A percentile compares a stretch with the other conserved stretches of the same genome.
Conservation (phyloP, 2,329 filamentous ascomycete genomes). For the Fusarium sp. region DNA sequence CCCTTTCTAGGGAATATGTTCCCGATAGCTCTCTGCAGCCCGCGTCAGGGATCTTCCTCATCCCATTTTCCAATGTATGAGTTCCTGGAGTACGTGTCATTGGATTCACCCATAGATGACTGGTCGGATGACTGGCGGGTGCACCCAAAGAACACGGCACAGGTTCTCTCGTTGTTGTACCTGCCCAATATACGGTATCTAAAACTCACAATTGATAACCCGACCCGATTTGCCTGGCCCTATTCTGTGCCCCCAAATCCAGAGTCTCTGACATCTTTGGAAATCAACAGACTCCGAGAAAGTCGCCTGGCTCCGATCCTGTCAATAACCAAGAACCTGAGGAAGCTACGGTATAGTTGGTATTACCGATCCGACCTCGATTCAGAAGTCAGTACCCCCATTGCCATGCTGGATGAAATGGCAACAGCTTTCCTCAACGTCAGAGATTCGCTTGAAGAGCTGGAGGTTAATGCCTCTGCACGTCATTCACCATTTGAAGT, state of each 20-base stretch:
- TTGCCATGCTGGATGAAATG: neutral
- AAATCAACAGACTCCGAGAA: constrained; percentile 23
- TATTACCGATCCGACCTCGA: constrained; percentile 19
- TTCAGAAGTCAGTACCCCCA: neutral
- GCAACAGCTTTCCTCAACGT: neutral
- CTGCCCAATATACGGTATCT: constrained; percentile 10
- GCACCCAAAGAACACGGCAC: constrained; percentile 11
- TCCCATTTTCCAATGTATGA: no score
- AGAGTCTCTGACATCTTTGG: neutral
- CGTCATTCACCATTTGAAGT: fast-evolving
- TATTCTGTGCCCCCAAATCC: neutral
- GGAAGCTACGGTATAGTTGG: constrained; percentile 21
- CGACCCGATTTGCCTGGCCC: constrained; percentile 17
- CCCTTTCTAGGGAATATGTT: neutral
- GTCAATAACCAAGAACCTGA: neutral
- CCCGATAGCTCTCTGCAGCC: constrained; percentile 4
- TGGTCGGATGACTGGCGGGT: no score
- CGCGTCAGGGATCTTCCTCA: no score
- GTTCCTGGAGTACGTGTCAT: no score
- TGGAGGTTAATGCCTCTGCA: neutral
- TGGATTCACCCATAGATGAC: no score
- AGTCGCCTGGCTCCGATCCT: constrained; percentile 12
- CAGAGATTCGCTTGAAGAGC: neutral
- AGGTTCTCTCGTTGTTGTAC: constrained; percentile 20
- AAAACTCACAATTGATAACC: constrained; percentile 24